phyloP scores from a whole-genome alignment of 2,329 filamentous ascomycete species.

The Fonsecaea erecta region DNA sequence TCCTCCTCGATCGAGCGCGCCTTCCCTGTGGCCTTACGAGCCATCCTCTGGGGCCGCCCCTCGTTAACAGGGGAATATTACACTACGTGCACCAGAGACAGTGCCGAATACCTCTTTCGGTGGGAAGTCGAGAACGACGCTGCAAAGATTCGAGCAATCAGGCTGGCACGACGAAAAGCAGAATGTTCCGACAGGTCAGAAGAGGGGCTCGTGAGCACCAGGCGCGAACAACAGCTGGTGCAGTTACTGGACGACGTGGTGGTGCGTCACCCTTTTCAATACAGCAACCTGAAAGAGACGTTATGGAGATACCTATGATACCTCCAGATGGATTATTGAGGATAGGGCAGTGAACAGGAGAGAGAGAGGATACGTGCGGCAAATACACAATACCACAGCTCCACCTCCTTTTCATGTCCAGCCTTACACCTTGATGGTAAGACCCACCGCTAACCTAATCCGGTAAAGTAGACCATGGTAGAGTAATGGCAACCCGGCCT shows the following conservation, averaged over 20 bases:
- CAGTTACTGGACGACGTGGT: background rate
- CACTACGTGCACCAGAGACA: background rate
- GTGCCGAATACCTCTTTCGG: background rate
- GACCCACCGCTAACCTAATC: background rate
- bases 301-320: background rate
- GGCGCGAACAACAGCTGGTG: background rate
- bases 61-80: background rate
- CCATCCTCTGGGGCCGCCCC: background rate
- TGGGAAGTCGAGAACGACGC: background rate
- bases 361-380: too few species aligned
- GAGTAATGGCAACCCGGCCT: background rate
- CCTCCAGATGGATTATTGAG: too few species aligned
- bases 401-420: constrained; percentile 7
- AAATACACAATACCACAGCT: background rate
- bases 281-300: background rate
- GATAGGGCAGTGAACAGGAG: background rate
- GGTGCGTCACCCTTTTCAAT: background rate
- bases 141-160: background rate
- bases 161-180: too few species aligned
- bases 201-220: background rate
- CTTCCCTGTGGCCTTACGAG: background rate
- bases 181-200: too few species aligned
- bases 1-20: too few species aligned
- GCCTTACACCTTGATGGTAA: background rate
- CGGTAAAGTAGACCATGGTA: background rate